Conservation (phyloP, 192 early-diverging fungal genomes). For the Rhizophagus clarus region DNA sequence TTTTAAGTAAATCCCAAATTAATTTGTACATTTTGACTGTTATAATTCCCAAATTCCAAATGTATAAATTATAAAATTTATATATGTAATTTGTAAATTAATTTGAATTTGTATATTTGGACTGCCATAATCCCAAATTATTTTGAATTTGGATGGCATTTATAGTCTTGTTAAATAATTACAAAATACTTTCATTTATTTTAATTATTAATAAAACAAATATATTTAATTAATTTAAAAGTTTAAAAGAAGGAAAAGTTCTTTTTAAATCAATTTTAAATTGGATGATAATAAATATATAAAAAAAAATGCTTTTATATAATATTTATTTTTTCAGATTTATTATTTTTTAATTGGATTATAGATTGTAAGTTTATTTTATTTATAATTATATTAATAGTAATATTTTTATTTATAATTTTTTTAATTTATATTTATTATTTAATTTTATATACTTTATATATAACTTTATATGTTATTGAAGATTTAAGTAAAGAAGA, state of each 20-base stretch:
- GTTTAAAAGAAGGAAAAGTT: not conserved
- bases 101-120: too few species aligned
- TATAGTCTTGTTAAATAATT: not conserved
- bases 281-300: not conserved
- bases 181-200: conserved; percentile 11
- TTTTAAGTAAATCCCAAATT: too few species aligned
- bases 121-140: too few species aligned
- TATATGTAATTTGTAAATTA: too few species aligned
- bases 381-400: not conserved
- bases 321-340: not conserved
- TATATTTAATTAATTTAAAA: not conserved
- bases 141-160: too few species aligned
- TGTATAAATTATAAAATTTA: too few species aligned
- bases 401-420: not conserved
- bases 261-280: conserved; percentile 5
- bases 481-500: conserved; percentile 23
- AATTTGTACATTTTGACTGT: too few species aligned
- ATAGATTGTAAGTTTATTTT: not conserved
- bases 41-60: too few species aligned
- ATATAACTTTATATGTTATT: conserved; percentile 8
- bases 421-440: conserved; percentile 24
- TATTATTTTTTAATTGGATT: conserved; percentile 20
- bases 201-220: conserved; percentile 8
- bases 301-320: not conserved
- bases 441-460: conserved; percentile 4